Conservation (phyloP, 345 rosid genomes). For the Boechera retrofracta region DNA sequence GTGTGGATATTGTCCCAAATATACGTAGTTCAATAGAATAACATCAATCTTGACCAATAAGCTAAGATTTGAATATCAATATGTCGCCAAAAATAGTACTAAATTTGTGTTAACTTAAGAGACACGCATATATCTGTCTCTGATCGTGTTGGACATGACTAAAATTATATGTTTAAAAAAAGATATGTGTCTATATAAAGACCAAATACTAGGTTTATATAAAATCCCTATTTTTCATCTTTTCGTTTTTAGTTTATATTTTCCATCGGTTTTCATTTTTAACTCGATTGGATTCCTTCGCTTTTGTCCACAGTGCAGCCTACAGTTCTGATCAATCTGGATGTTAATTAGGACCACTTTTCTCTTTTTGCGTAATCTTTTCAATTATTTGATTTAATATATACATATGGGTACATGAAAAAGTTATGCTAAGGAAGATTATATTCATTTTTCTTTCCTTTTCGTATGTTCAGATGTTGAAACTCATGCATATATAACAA, state of each 20-base stretch:
- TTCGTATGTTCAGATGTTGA: constrained; percentile 37
- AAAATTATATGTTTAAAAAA: background rate
- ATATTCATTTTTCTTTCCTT: constrained; percentile 5
- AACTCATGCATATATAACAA: constrained; percentile 42
- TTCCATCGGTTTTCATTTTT: background rate
- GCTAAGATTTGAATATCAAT: background rate
- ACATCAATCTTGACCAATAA: background rate
- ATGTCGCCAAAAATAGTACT: background rate
- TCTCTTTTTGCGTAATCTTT: constrained; percentile 29
- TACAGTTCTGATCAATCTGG: constrained; percentile 35
- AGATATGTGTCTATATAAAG: constrained; percentile 11
- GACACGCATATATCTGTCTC: constrained; percentile 25
- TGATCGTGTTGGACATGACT: constrained; percentile 26
- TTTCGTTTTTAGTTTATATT: background rate
- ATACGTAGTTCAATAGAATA: too few relatives aligned
- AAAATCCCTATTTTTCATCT: background rate
- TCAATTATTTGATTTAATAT: background rate
- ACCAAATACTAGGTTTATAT: constrained; percentile 38
- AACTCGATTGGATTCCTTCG: constrained; percentile 36
- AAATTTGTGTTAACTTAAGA: constrained; percentile 15
- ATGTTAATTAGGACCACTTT: constrained; percentile 40
- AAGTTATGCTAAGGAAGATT: constrained; percentile 25
- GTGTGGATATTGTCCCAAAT: background rate
- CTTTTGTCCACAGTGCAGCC: constrained; percentile 35
- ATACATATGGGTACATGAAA: background rate